These are phyloP conservation scores for Ganoderma boninense DNA, from an alignment of 1,284 basidiomycete genomes.

Conservation along the genomic window DNA sequence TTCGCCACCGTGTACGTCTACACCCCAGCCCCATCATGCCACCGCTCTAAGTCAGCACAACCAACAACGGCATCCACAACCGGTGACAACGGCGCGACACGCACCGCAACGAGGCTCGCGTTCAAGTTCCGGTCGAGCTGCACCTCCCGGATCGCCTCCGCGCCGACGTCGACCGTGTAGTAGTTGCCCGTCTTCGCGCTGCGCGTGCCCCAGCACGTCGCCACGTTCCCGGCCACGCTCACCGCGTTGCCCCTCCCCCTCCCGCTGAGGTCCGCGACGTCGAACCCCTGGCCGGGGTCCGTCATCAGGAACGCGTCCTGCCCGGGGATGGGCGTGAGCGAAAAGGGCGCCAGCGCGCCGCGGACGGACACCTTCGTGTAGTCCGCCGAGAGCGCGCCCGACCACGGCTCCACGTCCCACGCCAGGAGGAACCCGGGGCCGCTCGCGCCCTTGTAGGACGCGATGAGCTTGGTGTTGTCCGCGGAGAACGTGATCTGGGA, in stretches of 20 bases:
- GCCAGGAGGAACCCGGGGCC: constrained; percentile 55
- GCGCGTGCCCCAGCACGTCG: constrained; percentile 58
- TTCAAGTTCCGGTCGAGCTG: constrained; percentile 53
- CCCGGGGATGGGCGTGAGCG: constrained; percentile 42
- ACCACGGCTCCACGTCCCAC: constrained; percentile 49
- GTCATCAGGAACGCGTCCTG: constrained; percentile 44
- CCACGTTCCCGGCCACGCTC: constrained; percentile 49
- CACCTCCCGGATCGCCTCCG: constrained; percentile 54
- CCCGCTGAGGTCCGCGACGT: constrained; percentile 40
- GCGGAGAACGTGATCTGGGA: constrained; percentile 56
- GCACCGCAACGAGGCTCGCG: constrained; percentile 52
- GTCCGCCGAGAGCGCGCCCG: constrained; percentile 40
- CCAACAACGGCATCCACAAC: constrained; percentile 18
- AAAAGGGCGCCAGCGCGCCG: constrained; percentile 43
- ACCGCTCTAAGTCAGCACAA: background rate
- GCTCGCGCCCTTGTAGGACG: constrained; percentile 54
- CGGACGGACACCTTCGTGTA: constrained; percentile 35
- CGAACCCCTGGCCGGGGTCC: constrained; percentile 45
- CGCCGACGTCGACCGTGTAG: constrained; percentile 56
- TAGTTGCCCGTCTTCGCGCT: constrained; percentile 56
- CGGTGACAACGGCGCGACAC: constrained; percentile 16
- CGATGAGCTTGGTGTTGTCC: constrained; percentile 51
- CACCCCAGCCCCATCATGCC: background rate
- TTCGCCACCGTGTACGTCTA: constrained; percentile 37
- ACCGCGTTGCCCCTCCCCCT: constrained; percentile 33